Percentiles rank a stretch among this genome's conserved stretches.
Conservation (phyloP, 805 yeast species). For the Suhomyces tanzawaensis region DNA sequence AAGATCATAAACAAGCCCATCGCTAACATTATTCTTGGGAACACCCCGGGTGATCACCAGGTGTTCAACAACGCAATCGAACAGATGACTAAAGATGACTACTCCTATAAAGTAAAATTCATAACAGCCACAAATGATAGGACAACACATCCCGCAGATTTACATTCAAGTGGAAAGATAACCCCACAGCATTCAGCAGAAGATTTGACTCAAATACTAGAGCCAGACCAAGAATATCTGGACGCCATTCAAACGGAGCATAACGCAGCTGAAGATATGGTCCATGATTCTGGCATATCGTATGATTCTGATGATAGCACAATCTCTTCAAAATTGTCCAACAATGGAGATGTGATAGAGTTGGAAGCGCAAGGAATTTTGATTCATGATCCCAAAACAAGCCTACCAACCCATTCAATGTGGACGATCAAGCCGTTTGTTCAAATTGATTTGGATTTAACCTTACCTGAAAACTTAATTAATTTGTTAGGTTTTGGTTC, state of each 20-base stretch:
- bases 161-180: constrained; percentile 15
- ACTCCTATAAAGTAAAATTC: constrained; percentile 75
- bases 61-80: constrained; percentile 70
- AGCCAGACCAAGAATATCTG: neutral
- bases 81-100: constrained; percentile 70
- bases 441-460: constrained; percentile 60
- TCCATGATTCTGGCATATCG: constrained; percentile 4
- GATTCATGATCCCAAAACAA: constrained; percentile 58
- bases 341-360: constrained; percentile 63
- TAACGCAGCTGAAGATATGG: neutral
- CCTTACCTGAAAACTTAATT: constrained; percentile 68
- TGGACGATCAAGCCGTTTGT: constrained; percentile 86
- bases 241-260: neutral
- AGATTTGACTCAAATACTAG: constrained; percentile 9
- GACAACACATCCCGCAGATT: constrained; percentile 1
- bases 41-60: constrained; percentile 53
- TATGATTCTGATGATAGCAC: constrained; percentile 11
- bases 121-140: constrained; percentile 46
- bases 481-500: constrained; percentile 86
- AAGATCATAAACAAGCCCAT: constrained; percentile 59
- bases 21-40: constrained; percentile 62
- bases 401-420: constrained; percentile 76
- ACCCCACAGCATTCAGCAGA: constrained; percentile 27
- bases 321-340: constrained; percentile 35
- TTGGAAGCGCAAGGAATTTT: constrained; percentile 93